Conservation (phyloP, 176 grass and related monocot genomes). For the Bolboschoenus planiculmis region DNA sequence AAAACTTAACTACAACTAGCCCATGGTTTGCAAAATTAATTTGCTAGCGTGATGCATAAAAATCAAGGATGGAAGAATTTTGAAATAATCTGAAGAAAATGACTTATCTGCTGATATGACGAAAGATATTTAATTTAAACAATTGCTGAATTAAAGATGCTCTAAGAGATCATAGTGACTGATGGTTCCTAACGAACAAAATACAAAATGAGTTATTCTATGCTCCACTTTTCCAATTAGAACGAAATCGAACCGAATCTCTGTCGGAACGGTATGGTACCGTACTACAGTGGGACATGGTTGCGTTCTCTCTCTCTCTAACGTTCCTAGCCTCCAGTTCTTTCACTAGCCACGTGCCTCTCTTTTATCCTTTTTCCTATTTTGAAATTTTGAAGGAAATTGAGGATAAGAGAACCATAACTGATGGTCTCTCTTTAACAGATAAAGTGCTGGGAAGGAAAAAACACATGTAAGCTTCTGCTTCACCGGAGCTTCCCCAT, state of each 20-base stretch:
- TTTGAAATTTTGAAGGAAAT: neutral
- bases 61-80: no score
- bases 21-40: no score
- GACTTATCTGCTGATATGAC: no score
- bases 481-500: neutral
- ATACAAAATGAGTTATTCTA: neutral
- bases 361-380: neutral
- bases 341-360: neutral
- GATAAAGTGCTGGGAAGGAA: slow-evolving; percentile 1
- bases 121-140: no score
- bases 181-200: no score
- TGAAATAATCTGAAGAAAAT: no score
- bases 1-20: no score
- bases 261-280: neutral
- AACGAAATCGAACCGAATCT: neutral
- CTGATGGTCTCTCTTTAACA: neutral
- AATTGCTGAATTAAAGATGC: no score
- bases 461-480: neutral
- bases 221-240: neutral
- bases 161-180: no score
- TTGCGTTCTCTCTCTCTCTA: neutral
- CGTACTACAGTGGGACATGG: neutral
- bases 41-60: no score
- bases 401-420: neutral
- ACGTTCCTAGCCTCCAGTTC: neutral